Percentiles rank a stretch among this genome's conserved stretches.
Conservation (phyloP, 202 grass and related monocot genomes). For the Setaria italica region DNA sequence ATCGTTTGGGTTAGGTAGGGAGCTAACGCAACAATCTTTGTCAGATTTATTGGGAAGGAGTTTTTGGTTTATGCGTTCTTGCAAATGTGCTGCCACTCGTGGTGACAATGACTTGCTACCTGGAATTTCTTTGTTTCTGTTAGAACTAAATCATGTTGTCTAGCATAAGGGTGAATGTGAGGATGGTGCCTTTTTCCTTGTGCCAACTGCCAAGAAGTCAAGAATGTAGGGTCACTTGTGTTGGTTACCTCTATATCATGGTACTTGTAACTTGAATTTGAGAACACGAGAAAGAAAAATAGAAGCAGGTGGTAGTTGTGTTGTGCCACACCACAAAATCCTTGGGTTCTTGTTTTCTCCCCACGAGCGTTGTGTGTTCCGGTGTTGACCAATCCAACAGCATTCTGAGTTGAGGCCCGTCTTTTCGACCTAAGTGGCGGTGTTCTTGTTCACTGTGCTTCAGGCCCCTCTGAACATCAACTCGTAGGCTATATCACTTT, state of each 20-base stretch:
- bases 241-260: background rate
- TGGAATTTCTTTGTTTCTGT: slow-evolving; percentile 31
- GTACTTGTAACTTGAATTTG: background rate
- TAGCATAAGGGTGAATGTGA: background rate
- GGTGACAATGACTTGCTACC: background rate
- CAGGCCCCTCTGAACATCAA: slow-evolving; percentile 20
- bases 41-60: slow-evolving; percentile 29
- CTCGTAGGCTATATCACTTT: slow-evolving; percentile 19
- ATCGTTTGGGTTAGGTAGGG: slow-evolving; percentile 8
- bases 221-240: background rate
- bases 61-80: slow-evolving; percentile 21
- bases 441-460: slow-evolving; percentile 46
- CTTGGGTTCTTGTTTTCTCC: background rate
- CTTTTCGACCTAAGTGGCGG: slow-evolving; percentile 8
- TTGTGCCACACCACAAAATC: slow-evolving; percentile 1
- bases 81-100: slow-evolving; percentile 13
- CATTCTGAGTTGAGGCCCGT: slow-evolving; percentile 35
- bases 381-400: slow-evolving; percentile 12
- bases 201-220: background rate
- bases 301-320: background rate
- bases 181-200: background rate
- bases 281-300: background rate
- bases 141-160: background rate
- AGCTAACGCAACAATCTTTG: slow-evolving; percentile 2
- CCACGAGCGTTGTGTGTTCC: background rate